Base-by-base conservation (phyloP, 2,329 filamentous ascomycete genomes). In the Colletotrichum plurivorum region DNA sequence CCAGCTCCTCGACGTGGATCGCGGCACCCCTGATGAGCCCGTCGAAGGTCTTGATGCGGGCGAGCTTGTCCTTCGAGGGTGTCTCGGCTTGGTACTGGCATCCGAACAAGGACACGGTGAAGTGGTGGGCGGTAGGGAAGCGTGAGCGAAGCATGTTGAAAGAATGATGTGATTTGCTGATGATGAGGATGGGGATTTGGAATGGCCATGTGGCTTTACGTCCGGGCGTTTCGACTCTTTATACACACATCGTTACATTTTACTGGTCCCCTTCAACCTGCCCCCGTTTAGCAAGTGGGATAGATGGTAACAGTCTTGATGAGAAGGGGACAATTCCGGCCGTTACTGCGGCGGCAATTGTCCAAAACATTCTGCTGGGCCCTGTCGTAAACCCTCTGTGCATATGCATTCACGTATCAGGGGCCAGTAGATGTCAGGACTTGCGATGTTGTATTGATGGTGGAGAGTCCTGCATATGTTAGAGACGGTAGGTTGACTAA, bases 101-200 rank as follows among this genome's bases (percentile, higher is more conserved):
- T 10, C 65, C 65, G n/a, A 68, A 68, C 15, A 68, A 41, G 20
- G 65, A 68, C 65, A 68, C 65, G 18, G 65, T 68, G 46, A 68
- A 68, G 60, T 68, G 65, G 22, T 68, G 60, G 39, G 65, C 65
- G 25, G 65, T 64, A 25, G 65, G 65, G 53, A 68, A 68, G n/a
- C 53, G 53, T 15, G 65, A 68, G 48, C 65, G 65, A 64, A 68
- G 60, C 65, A 68, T 68, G 20, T 31, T 58, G 48, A 22, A n/a
- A 22, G 4, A n/a, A 10, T 60, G 54, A 16, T 51, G 18, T 49
- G 20, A 60, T 62, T 9, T n/a, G 16, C 49, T 54, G 31, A 41
- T 48, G 46, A 13, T 20, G 20, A 20, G 1, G 16, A 49, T 20
- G 46, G 12, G 16, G 6, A 18, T 49, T 12, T 18, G 10, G 16